phyloP scores from a whole-genome alignment of 2,329 filamentous ascomycete species.

The Septoria petroselini region DNA sequence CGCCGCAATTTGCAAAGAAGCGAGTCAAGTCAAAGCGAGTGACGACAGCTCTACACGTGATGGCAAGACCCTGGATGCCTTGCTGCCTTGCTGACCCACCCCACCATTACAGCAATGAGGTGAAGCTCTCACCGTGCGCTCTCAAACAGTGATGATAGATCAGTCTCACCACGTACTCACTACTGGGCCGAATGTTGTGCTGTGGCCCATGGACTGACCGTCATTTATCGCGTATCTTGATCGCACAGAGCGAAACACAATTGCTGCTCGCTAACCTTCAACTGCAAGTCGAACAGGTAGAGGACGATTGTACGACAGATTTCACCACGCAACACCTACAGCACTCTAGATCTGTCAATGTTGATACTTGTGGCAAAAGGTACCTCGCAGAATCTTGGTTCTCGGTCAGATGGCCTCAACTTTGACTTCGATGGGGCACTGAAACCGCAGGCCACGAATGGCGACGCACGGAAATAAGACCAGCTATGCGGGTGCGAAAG shows the following conservation, averaged over 20 bases:
- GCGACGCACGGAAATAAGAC: slow-evolving; percentile 5
- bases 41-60: too few relatives aligned
- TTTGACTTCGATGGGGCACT: slow-evolving; percentile 1
- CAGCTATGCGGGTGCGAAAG: not conserved
- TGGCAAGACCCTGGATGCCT: too few relatives aligned
- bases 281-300: not conserved
- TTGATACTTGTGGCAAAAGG: slow-evolving; percentile 1
- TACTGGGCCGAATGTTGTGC: too few relatives aligned
- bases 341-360: not conserved
- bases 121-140: too few relatives aligned
- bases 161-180: too few relatives aligned
- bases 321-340: not conserved
- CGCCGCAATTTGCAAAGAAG: not conserved
- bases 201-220: too few relatives aligned
- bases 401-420: slow-evolving; percentile 6
- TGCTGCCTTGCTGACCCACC: too few relatives aligned
- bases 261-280: too few relatives aligned
- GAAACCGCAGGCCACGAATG: not conserved
- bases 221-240: too few relatives aligned
- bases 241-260: too few relatives aligned
- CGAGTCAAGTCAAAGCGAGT: not conserved
- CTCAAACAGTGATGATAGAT: too few relatives aligned
- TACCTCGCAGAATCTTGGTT: not conserved
- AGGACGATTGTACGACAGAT: not conserved
- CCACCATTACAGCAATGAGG: too few relatives aligned